Evolutionary conservation across 2,329 filamentous ascomycete genomes (phyloP).

Genomic region (Seiridium unicorne): DNA sequence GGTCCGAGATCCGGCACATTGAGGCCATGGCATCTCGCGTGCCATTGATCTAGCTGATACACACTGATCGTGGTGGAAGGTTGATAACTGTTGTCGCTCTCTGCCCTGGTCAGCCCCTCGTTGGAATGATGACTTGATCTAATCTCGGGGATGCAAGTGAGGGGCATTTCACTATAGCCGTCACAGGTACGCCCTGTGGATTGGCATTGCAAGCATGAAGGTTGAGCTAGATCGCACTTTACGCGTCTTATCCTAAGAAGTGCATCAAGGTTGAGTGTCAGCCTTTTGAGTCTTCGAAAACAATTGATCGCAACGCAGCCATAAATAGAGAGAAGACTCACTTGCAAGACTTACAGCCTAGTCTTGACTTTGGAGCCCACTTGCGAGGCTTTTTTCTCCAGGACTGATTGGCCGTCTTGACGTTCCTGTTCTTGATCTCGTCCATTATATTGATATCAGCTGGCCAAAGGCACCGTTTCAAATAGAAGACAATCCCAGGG

Average conservation of each 20-base stretch:
- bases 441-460: conserved; percentile 8
- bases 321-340: conserved; percentile 21
- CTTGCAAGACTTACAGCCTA: conserved; percentile 40
- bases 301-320: conserved; percentile 4
- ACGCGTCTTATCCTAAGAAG: conserved; percentile 31
- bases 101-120: background rate
- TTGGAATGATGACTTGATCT: background rate
- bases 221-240: conserved; percentile 33
- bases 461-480: background rate
- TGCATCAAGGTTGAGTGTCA: conserved; percentile 8
- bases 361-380: conserved; percentile 36
- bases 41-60: background rate
- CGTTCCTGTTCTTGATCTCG: conserved; percentile 3
- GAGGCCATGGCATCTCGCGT: background rate
- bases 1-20: conserved; percentile 15
- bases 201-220: conserved; percentile 32
- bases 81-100: background rate
- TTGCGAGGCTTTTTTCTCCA: conserved; percentile 36
- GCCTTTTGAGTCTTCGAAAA: conserved; percentile 10
- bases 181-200: conserved; percentile 37
- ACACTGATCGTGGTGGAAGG: background rate
- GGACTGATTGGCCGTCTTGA: conserved; percentile 24
- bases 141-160: background rate
- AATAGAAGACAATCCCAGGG: background rate
- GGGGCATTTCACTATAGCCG: conserved; percentile 24